phyloP scores from a whole-genome alignment of 495 filamentous ascomycete species.

The Diplogelasinospora grovesii region DNA sequence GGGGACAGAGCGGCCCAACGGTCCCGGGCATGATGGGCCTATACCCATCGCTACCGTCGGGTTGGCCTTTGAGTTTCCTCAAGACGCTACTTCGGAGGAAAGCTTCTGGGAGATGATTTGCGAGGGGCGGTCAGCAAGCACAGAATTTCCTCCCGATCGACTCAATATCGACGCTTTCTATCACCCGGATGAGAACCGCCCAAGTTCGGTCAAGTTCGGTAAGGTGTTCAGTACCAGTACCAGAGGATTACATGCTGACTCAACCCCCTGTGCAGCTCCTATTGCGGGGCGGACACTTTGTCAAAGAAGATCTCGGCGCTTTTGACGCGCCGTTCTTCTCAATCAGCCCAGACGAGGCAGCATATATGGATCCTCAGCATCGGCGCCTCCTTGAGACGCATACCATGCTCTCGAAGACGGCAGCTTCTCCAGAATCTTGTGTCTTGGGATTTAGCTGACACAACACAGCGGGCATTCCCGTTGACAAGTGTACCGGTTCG shows the following conservation, averaged over 20 bases:
- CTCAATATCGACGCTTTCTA: slow-evolving; percentile 30
- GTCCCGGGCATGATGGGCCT: too few species aligned
- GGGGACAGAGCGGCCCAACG: too few species aligned
- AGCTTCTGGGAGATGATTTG: slow-evolving; percentile 5
- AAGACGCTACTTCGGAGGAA: slow-evolving; percentile 17
- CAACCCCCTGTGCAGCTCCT: neutral
- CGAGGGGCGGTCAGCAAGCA: slow-evolving; percentile 18
- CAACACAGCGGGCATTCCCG: slow-evolving; percentile 63
- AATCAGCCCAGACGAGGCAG: slow-evolving; percentile 52
- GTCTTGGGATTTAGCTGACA: too few species aligned
- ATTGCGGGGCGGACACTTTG: slow-evolving; percentile 22
- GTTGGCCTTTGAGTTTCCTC: slow-evolving; percentile 30
- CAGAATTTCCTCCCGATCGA: slow-evolving; percentile 24
- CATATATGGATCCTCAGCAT: slow-evolving; percentile 62
- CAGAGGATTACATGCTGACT: too few species aligned
- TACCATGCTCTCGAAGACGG: slow-evolving; percentile 76
- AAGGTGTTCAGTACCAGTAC: neutral
- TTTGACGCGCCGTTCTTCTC: slow-evolving; percentile 54
- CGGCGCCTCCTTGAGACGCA: slow-evolving; percentile 63
- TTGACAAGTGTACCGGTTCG: too few species aligned
- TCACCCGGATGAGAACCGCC: slow-evolving; percentile 16
- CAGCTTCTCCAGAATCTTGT: too few species aligned
- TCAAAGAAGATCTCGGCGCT: slow-evolving; percentile 34
- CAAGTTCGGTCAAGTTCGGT: slow-evolving; percentile 4
- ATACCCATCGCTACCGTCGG: slow-evolving; percentile 30